phyloP scores from a whole-genome alignment of 805 yeast species.

The Starmerella davenportii region DNA sequence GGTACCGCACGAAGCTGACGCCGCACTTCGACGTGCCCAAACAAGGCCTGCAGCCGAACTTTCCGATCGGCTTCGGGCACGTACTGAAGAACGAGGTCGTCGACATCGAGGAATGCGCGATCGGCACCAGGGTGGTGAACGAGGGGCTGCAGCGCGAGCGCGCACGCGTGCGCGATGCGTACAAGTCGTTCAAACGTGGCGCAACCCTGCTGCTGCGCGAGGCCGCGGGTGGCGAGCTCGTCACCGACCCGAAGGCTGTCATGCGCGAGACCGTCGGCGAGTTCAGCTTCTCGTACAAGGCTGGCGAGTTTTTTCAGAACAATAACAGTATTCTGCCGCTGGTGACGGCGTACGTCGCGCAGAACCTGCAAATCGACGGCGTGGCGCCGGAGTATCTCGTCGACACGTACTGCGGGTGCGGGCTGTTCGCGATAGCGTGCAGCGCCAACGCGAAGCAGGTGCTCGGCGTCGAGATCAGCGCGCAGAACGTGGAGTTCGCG shows the following conservation, averaged over 20 bases:
- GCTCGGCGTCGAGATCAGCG: conserved; percentile 85
- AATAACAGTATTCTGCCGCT: conserved; percentile 77
- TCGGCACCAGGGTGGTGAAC: conserved; percentile 69
- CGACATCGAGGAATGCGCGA: conserved; percentile 86
- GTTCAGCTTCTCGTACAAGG: conserved; percentile 66
- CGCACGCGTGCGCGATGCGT: conserved; percentile 31
- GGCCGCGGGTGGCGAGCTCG: conserved; percentile 36
- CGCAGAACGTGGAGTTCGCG: conserved; percentile 81
- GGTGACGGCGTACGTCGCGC: conserved; percentile 65
- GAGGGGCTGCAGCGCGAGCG: conserved; percentile 59
- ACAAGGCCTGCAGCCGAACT: conserved; percentile 9
- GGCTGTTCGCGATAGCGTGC: conserved; percentile 76
- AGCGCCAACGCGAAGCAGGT: conserved; percentile 65
- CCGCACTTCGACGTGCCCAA: conserved; percentile 84
- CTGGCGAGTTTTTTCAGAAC: conserved; percentile 93
- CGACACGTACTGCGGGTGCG: conserved; percentile 94
- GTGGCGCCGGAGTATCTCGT: conserved; percentile 47
- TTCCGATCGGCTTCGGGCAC: conserved; percentile 76
- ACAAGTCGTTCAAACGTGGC: conserved; percentile 45
- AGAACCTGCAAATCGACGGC: conserved; percentile 36
- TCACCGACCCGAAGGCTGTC: conserved; percentile 57
- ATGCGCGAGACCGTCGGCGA: conserved; percentile 55
- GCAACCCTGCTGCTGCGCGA: conserved; percentile 68
- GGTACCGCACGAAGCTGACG: conserved; percentile 81
- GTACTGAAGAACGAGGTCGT: conserved; percentile 40